phyloP scores from a whole-genome alignment of 2,329 filamentous ascomycete species.

The Akanthomyces dipterigenus region DNA sequence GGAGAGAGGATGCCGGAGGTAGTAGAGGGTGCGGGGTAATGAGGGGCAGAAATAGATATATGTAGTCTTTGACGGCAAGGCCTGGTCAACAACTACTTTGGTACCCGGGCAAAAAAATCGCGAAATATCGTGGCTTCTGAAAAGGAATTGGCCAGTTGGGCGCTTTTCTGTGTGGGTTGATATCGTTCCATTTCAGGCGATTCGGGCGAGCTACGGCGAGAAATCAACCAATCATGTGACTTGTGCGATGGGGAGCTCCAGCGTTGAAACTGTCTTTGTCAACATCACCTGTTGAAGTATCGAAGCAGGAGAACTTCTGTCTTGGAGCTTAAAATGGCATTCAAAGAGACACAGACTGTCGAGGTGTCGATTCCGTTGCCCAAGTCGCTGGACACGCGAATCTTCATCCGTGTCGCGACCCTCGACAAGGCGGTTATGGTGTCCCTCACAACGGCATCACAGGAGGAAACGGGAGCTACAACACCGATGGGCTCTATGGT shows the following conservation, averaged over 20 bases:
- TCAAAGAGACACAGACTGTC: slow-evolving; percentile 15
- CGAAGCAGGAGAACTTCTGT: neutral
- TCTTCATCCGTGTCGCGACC: slow-evolving; percentile 54
- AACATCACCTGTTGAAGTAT: neutral
- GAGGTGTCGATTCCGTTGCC: slow-evolving; percentile 56
- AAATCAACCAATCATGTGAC: slow-evolving; percentile 8
- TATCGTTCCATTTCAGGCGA: neutral
- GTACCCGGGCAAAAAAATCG: neutral
- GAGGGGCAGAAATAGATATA: neutral
- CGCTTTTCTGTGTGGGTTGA: slow-evolving; percentile 4
- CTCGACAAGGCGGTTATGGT: slow-evolving; percentile 51
- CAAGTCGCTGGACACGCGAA: slow-evolving; percentile 51
- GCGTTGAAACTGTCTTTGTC: neutral
- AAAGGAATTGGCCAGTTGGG: neutral
- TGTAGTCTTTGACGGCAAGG: neutral
- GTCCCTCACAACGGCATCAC: slow-evolving; percentile 53
- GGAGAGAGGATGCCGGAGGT: neutral
- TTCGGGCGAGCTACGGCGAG: neutral
- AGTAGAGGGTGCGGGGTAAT: neutral
- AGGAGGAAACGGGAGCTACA: slow-evolving; percentile 42
- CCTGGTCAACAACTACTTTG: neutral
- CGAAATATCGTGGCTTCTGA: neutral
- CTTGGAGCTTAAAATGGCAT: slow-evolving; percentile 18
- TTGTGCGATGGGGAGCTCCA: neutral
- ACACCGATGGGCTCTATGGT: slow-evolving; percentile 79